Evolutionary conservation across 768 basidiomycete species (phyloP), one percentile per base, ranked within the genome.

Genomic region (Trametes gibbosa): DNA sequence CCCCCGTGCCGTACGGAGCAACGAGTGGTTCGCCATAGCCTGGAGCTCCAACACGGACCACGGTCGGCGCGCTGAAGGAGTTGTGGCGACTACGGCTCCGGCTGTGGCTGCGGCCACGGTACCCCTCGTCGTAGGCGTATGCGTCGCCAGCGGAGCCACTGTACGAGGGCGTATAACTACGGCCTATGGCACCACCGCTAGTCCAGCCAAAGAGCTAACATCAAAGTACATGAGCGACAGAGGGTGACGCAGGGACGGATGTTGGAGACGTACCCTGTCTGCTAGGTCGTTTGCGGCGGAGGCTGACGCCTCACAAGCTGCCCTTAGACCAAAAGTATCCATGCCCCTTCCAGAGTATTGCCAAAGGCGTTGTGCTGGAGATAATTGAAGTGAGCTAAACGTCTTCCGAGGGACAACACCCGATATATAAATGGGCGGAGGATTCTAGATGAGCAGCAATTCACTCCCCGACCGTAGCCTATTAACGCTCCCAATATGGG

Each of bases 281-380:
- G 62, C 55, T 42, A 64, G 59, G 9, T 21, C 10, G 19, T 56
- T 35, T 1, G 85, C 87, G 0, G 87, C 88, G 41, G 84, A 80
- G 17, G 86, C 87, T 1, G 89, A 87, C 0, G 85, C 75, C 66
- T 89, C 88, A 27, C 81, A 80, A 13, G 85, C 81, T 47, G 75
- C 75, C 37, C 75, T 72, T 23, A 82, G 77, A 1, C 79, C 75
- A 60, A 80, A 79, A 10, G 72, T 70, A 65, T 85, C 73, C 4
- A 71, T 59, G 0, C 73, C 68, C 19, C 81, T 78, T 10, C 75
- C 70, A 12, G 82, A 72, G 60, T 76, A 82, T 40, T 80, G 77
- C 69, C 86, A 76, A 3, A 91, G 71, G 29, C 81, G 79, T 21
- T 80, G 77, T 4, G 82, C 88, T 89, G 61, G n/a, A n/a, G 10